Evolutionary conservation across 305 asterid genomes (phyloP), one percentile per base, ranked within the genome.

Genomic region (Rubia tinctorum): DNA sequence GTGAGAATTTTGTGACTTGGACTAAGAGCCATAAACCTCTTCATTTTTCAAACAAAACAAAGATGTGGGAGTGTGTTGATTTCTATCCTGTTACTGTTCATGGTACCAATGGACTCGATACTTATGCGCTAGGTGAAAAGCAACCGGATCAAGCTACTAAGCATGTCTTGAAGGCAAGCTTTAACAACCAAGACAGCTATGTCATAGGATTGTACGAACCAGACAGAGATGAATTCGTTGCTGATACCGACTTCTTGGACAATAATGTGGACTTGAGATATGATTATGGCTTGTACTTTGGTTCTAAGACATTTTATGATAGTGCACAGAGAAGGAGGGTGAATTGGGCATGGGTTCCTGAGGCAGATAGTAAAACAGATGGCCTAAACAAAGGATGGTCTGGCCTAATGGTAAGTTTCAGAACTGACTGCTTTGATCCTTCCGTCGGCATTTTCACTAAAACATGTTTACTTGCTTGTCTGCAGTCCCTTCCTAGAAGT

Each of bases 51-150:
- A 77, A 83, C 10, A 86, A 68, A 58, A 84, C 92, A 0, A 84
- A 77, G 8, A 89, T 88, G 92, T 89, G 92, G 91, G 97, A 91
- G 79, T 91, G 96, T 56, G 90, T 88, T 5, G 97, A 89, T 72
- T 88, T 91, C 73, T 89, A 62, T 66, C 93, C 89, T 11, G 90
- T 87, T 20, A 59, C 77, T 22, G 68, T n/a, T 13, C 0, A 23
- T 13, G 80, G 74, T 13, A 25, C 45, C 8, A 75, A 78, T 17
- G 96, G 92, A 70, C 78, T 86, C 11, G 90, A 87, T 68, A 80
- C 91, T 0, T 90, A 91, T 2, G 83, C n/a, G 30, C 71, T 73
- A 17, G 85, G 85, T 13, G 47, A 8, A 37, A 77, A 17, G 58
- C 9, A 51, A 15, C 22, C 58, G 8, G 11, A 6, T 20, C 58